phyloP scores from a whole-genome alignment of 2,329 filamentous ascomycete species.

The Aspergillus sp. region DNA sequence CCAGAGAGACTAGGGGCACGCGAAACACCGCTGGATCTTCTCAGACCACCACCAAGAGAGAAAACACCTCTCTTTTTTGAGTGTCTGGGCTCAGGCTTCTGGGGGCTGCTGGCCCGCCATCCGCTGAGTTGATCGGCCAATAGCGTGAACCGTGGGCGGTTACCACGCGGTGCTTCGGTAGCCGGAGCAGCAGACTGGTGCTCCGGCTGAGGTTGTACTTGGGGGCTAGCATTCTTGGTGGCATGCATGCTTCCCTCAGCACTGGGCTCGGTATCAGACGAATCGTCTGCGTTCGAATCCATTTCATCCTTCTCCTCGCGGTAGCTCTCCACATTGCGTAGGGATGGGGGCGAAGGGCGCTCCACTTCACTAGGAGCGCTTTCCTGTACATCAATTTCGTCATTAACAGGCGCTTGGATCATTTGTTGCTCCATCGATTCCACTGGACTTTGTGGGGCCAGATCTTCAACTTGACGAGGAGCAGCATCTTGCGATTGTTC shows the following conservation, averaged over 20 bases:
- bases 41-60: slow-evolving; percentile 32
- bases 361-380: slow-evolving; percentile 7
- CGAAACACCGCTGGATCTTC: slow-evolving; percentile 13
- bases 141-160: slow-evolving; percentile 60
- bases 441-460: neutral
- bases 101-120: slow-evolving; percentile 63
- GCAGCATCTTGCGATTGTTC: neutral
- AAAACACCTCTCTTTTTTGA: slow-evolving; percentile 35
- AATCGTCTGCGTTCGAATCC: neutral
- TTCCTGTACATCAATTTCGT: neutral
- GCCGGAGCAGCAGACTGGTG: neutral
- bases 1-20: slow-evolving; percentile 4
- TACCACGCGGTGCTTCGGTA: slow-evolving; percentile 15
- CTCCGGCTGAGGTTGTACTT: neutral
- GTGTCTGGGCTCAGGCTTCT: slow-evolving; percentile 32
- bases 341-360: neutral
- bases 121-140: slow-evolving; percentile 60
- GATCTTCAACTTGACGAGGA: slow-evolving; percentile 8
- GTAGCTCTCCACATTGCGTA: neutral
- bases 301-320: neutral
- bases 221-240: neutral
- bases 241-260: neutral
- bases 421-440: neutral
- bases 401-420: neutral
- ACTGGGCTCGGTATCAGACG: neutral